A percentile compares a stretch with the other conserved stretches of the same genome.
Conservation (phyloP, 176 grass and related monocot genomes). For the Alopecurus myosuroides region DNA sequence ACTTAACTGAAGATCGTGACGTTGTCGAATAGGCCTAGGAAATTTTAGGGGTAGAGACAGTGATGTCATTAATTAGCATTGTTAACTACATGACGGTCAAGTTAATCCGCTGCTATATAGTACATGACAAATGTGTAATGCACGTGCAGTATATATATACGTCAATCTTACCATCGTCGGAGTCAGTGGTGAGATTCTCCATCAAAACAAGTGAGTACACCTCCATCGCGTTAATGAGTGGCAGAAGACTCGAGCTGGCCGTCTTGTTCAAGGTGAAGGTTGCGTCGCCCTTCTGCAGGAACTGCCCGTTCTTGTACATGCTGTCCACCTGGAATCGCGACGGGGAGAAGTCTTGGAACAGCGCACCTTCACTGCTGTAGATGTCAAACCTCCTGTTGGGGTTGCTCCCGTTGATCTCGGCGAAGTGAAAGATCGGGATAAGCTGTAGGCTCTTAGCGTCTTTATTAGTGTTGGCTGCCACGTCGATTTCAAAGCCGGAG, state of each 20-base stretch:
- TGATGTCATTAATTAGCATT: too few species aligned
- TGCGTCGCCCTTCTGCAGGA: neutral
- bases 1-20: too few species aligned
- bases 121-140: neutral
- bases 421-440: conserved; percentile 18
- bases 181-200: neutral
- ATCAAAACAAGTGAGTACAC: neutral
- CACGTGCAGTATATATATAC: neutral
- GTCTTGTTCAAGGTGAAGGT: neutral
- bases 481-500: too few species aligned
- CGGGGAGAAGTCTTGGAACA: neutral
- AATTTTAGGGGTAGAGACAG: too few species aligned
- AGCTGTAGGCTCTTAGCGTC: neutral
- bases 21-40: neutral
- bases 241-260: neutral
- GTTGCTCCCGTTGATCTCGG: neutral
- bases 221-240: conserved; percentile 22
- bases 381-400: neutral
- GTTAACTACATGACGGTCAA: too few species aligned
- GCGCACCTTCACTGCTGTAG: fast-evolving
- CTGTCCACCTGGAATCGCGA: neutral
- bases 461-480: too few species aligned
- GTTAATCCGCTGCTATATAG: too few species aligned
- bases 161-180: neutral
- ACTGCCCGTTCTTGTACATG: fast-evolving